Base-by-base conservation (phyloP, 192 early-diverging fungal genomes). In the Rhizophlyctis rosea region DNA sequence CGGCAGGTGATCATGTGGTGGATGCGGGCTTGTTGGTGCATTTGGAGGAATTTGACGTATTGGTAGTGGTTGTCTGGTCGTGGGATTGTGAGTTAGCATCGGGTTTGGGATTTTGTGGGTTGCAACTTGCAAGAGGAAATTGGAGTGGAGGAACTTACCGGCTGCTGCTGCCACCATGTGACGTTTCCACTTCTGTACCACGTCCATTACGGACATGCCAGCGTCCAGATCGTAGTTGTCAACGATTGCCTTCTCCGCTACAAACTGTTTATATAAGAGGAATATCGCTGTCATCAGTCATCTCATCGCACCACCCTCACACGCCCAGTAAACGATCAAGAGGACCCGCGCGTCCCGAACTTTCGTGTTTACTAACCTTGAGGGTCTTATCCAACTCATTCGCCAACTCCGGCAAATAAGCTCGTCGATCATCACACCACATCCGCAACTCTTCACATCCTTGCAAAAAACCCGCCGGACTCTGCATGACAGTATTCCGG, bases 351-450 rank as follows among this genome's bases (percentile, higher is more conserved):
- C 18, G 39, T 44, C 18, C n/a, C n/a, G n/a, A n/a, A n/a, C 1
- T 51, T 59, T 2, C n/a, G 16, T 13, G 23, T 31, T 11, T 2
- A 34, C 67, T 39, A 34, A 68, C 67, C 54, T 58, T 18, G 13
- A 68, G 44, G 4, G 67, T 68, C 24, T 60, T 18, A 31, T 68
- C 67, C 36, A 68, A 47, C 24, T 68, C 67, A 34, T 57, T 24
- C 30, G 67, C 59, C 23, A 68, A 36, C 31, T 68, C 67, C 4
- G 67, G 16, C 27, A 36, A 32, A 33, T 68, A 68, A 34, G 67
- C 67, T 62, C 67, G 61, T n/a, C 51, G n/a, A 61, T 68, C 67
- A 44, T 61, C 34, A 28, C 67, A 68, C 67, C 67, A 68, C 14
- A 47, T 29, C 34, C 56, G 55, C 25, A 68, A 36, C 31, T 68